Percentiles rank a stretch among this genome's conserved stretches.
Evolutionary conservation across 2,329 filamentous ascomycete species (phyloP).

Genomic region (Penicillium sp.): DNA sequence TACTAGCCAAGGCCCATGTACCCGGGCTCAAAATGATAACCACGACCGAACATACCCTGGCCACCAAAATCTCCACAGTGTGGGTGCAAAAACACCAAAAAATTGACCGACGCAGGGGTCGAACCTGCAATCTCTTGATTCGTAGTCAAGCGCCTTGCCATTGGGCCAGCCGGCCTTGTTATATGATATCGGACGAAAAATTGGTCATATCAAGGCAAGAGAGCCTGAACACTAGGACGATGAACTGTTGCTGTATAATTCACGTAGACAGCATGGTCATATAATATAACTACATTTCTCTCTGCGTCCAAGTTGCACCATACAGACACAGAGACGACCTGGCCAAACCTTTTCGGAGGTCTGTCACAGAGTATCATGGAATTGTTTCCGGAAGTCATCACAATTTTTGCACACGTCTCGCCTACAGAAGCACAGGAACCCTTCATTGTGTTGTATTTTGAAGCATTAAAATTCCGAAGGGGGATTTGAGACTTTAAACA

Average conservation of each 20-base stretch:
- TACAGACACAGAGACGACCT: no score
- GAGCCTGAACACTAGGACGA: background rate
- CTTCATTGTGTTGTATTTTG: no score
- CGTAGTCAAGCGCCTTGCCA: slow-evolving; percentile 55
- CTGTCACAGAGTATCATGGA: no score
- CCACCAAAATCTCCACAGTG: background rate
- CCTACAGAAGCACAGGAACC: no score
- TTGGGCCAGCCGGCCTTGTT: slow-evolving; percentile 43
- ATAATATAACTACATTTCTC: background rate
- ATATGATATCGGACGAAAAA: background rate
- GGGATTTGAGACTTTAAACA: no score
- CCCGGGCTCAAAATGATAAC: background rate
- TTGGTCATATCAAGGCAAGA: background rate
- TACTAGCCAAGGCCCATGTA: background rate
- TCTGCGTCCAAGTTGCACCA: background rate
- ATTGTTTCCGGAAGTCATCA: no score
- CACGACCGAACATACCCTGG: background rate
- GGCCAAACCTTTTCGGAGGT: no score
- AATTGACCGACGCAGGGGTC: slow-evolving; percentile 42
- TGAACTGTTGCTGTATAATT: background rate
- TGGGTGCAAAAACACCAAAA: slow-evolving; percentile 14
- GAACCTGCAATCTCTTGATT: slow-evolving; percentile 55
- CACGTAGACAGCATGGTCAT: background rate
- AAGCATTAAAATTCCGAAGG: no score
- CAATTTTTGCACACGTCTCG: no score